Conservation (phyloP, 768 basidiomycete species). For the Psilocybe cubensis region DNA sequence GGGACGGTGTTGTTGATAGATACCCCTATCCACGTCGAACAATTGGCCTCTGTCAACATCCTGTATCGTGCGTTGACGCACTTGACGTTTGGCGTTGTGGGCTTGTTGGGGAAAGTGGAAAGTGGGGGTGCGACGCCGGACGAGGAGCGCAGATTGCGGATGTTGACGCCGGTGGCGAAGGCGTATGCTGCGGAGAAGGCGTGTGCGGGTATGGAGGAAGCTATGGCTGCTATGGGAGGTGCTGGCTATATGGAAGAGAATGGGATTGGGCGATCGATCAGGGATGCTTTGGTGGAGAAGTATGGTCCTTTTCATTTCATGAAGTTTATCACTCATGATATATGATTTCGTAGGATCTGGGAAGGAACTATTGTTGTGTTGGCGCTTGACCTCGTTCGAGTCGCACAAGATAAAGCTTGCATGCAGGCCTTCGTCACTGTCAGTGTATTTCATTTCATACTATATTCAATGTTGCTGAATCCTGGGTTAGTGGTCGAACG, state of each 20-base stretch:
- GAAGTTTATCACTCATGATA: neutral
- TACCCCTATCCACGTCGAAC: conserved; percentile 63
- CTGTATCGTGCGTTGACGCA: conserved; percentile 70
- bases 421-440: conserved; percentile 56
- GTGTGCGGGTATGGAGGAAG: conserved; percentile 66
- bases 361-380: conserved; percentile 76
- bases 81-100: conserved; percentile 60
- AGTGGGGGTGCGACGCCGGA: conserved; percentile 50
- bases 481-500: conserved; percentile 54
- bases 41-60: conserved; percentile 61
- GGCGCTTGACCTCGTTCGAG: conserved; percentile 66
- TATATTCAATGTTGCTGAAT: neutral
- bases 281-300: conserved; percentile 77
- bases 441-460: neutral
- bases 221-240: conserved; percentile 75
- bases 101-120: conserved; percentile 65
- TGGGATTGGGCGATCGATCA: conserved; percentile 67
- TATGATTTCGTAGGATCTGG: conserved; percentile 62
- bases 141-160: conserved; percentile 57
- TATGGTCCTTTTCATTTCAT: conserved; percentile 19
- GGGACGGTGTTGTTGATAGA: conserved; percentile 55
- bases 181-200: conserved; percentile 72
- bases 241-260: conserved; percentile 88
- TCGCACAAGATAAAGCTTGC: conserved; percentile 46
- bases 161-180: conserved; percentile 73